Evolutionary conservation across 2,329 filamentous ascomycete species (phyloP).

Genomic region (Camillea tinctor): DNA sequence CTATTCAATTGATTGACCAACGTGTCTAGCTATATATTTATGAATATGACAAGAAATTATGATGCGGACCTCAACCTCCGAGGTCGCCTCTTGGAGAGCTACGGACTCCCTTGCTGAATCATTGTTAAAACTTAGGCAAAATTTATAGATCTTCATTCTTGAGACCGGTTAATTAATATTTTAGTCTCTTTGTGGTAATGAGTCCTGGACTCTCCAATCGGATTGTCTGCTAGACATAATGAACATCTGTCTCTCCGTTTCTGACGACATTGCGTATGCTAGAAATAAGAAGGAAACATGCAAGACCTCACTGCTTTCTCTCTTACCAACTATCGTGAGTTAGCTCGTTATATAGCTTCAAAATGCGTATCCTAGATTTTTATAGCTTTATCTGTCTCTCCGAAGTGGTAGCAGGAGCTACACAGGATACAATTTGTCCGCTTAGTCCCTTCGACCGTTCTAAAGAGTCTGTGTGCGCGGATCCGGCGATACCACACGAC

Average conservation of each 20-base stretch:
- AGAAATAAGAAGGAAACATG: background rate
- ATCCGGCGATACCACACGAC: conserved; percentile 5
- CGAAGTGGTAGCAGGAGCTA: background rate
- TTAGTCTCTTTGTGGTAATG: background rate
- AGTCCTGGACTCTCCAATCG: background rate
- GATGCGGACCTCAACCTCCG: background rate
- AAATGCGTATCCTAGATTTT: background rate
- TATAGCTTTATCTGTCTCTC: background rate
- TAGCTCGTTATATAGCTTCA: background rate
- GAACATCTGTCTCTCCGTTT: background rate
- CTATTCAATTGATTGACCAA: too few species aligned
- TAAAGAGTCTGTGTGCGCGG: conserved; percentile 13
- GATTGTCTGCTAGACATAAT: background rate
- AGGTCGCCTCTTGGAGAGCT: background rate
- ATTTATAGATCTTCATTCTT: background rate
- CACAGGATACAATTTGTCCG: conserved; percentile 13
- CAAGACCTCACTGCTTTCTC: background rate
- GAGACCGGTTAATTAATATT: background rate
- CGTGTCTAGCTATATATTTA: too few species aligned
- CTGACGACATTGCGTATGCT: background rate
- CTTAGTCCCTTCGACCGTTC: conserved; percentile 12
- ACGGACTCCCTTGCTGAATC: background rate
- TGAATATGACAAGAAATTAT: background rate
- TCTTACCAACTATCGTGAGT: background rate
- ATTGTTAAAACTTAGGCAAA: background rate